These are phyloP conservation scores for Musa itinerans DNA, from an alignment of 176 grass and related monocot species.

Conservation along the genomic window DNA sequence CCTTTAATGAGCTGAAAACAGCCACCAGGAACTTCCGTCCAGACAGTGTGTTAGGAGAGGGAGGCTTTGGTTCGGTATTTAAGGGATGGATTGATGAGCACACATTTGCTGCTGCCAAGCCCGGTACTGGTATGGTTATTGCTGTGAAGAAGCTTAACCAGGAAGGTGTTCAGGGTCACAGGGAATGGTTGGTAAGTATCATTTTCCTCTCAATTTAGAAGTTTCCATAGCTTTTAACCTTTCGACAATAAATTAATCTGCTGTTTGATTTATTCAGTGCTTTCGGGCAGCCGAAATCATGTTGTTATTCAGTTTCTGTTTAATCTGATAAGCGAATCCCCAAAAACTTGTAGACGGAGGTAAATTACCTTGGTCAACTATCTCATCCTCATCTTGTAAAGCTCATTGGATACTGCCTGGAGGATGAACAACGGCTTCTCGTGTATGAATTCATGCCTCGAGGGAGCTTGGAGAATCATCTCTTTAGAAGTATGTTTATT, in stretches of 20 bases:
- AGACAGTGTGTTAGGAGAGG: constrained; percentile 71
- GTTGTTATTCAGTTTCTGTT: neutral
- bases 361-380: constrained; percentile 82
- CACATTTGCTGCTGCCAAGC: constrained; percentile 53
- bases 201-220: neutral
- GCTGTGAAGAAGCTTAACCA: constrained; percentile 95
- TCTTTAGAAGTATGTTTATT: constrained; percentile 77
- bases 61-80: constrained; percentile 85
- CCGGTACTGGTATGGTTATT: constrained; percentile 66
- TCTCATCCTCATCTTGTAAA: constrained; percentile 91
- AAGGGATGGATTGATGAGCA: constrained; percentile 92
- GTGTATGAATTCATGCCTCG: constrained; percentile 96
- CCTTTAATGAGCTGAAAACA: constrained; percentile 57
- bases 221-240: neutral
- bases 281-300: neutral
- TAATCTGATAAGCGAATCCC: neutral
- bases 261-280: neutral
- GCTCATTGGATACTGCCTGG: constrained; percentile 77
- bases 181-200: constrained; percentile 79
- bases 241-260: neutral
- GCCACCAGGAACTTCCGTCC: constrained; percentile 80
- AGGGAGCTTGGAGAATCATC: constrained; percentile 98
- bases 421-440: constrained; percentile 86
- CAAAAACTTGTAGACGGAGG: constrained; percentile 61
- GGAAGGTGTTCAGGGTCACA: constrained; percentile 78